Evolutionary conservation across 73 alveolate species (phyloP), one percentile per base, ranked within the genome.

Genomic region (Strombidium stylifer): DNA sequence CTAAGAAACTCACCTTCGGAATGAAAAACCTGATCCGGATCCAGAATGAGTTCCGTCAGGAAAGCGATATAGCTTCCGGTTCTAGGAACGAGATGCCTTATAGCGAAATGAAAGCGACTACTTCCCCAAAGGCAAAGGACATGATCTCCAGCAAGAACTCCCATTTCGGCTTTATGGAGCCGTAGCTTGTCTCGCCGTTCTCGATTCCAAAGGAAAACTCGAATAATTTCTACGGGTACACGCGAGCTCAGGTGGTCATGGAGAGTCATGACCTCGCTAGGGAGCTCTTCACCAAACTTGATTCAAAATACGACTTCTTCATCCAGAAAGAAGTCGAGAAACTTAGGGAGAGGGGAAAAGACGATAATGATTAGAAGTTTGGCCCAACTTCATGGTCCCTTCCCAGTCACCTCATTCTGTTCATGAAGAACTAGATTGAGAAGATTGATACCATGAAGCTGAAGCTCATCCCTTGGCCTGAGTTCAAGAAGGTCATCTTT

Each of bases 381-480:
- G 78, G 78, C 21, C 3, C n/a, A n/a, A n/a, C n/a, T n/a, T n/a
- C n/a, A n/a, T n/a, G n/a, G n/a, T n/a, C n/a, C 47, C 31, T 64
- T 26, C 78, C 78, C 28, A 46, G 54, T 14, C 78, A 64, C 30
- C 20, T 64, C 14, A 10, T 64, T 7, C 25, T 35, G 4, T 64
- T 46, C 37, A 44, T 64, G 23, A 42, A 53, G 14, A 64, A 64
- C 30, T 42, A 53, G 11, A 23, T 64, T 12, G 65, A 64, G 10
- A 65, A 64, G 1, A 20, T 28, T n/a, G n/a, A n/a, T 16, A 36
- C 32, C 25, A 6, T 10, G n/a, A 47, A 21, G 2, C 55, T 53
- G 15, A 46, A 49, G 45, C 44, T 69, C 11, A 30, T 69, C 4
- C 82, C 82, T 18, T 69, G 82, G 82, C 62, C 65, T n/a, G 64